A percentile compares a stretch with the other conserved stretches of the same genome.
phyloP scores from a whole-genome alignment of 2,329 filamentous ascomycete genomes.

The Thelonectria blattea region DNA sequence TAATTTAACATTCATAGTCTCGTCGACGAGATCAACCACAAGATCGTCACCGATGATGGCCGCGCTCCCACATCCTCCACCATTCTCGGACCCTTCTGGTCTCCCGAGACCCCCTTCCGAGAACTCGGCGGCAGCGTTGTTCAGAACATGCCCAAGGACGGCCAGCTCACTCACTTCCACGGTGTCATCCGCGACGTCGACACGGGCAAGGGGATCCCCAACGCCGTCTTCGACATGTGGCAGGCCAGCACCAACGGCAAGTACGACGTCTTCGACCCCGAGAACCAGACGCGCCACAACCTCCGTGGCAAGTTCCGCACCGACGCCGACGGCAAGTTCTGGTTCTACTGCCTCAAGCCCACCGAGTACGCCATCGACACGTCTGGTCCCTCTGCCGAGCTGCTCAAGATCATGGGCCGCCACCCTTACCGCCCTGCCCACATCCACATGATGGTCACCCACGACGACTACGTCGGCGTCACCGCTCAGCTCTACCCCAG shows the following conservation, averaged over 20 bases:
- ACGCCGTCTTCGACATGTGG: slow-evolving; percentile 79
- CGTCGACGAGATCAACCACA: slow-evolving; percentile 68
- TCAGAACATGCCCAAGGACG: slow-evolving; percentile 63
- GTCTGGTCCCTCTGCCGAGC: slow-evolving; percentile 57
- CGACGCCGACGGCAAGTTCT: slow-evolving; percentile 72
- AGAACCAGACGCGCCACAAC: slow-evolving; percentile 75
- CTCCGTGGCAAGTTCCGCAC: slow-evolving; percentile 77
- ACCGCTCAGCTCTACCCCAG: slow-evolving; percentile 81
- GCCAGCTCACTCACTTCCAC: slow-evolving; percentile 70
- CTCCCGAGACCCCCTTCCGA: slow-evolving; percentile 75
- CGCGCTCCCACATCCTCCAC: slow-evolving; percentile 73
- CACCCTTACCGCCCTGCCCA: slow-evolving; percentile 57
- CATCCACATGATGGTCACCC: slow-evolving; percentile 62
- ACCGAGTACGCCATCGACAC: slow-evolving; percentile 75
- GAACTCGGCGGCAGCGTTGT: slow-evolving; percentile 71
- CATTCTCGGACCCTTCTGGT: slow-evolving; percentile 82
- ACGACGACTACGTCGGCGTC: slow-evolving; percentile 71
- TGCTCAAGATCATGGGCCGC: slow-evolving; percentile 54
- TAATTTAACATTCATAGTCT: slow-evolving; percentile 44
- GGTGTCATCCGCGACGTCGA: slow-evolving; percentile 69
- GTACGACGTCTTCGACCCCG: slow-evolving; percentile 78
- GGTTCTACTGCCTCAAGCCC: slow-evolving; percentile 77
- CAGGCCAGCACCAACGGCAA: slow-evolving; percentile 77
- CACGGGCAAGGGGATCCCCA: slow-evolving; percentile 69
- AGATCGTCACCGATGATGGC: slow-evolving; percentile 65